These are phyloP conservation scores for Aquilaria malaccensis DNA, from an alignment of 345 rosid species.

Conservation along the genomic window DNA sequence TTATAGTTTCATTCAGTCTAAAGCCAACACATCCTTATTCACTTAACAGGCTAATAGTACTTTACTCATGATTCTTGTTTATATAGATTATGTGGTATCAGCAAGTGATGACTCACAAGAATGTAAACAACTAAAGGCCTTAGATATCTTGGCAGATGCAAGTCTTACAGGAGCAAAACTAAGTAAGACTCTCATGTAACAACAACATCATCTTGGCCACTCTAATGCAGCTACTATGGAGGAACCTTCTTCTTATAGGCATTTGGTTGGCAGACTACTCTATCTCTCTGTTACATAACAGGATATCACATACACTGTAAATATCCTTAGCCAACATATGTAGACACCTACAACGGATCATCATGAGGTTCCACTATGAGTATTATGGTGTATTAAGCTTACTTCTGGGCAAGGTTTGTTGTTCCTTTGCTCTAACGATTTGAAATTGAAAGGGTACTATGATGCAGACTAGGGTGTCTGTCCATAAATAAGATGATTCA, in stretches of 20 bases:
- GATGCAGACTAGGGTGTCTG: slow-evolving; percentile 14
- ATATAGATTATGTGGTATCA: not conserved
- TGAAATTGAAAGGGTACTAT: not conserved
- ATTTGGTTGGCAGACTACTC: not conserved
- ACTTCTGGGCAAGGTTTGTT: slow-evolving; percentile 1
- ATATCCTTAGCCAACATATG: not conserved
- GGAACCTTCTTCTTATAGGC: not conserved
- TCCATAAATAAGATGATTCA: slow-evolving; percentile 1
- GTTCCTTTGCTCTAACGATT: not conserved
- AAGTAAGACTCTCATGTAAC: not conserved
- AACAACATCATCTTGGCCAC: not conserved
- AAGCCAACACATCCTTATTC: not conserved
- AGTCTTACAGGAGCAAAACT: not conserved
- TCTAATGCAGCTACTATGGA: not conserved
- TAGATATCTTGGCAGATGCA: not conserved
- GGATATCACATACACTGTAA: not conserved
- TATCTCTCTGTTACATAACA: not conserved
- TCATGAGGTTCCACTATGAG: not conserved
- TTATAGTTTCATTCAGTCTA: not conserved
- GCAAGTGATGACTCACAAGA: not conserved
- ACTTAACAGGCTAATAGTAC: not conserved
- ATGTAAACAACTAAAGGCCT: not conserved
- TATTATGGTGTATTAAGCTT: not conserved
- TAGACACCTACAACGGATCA: not conserved
- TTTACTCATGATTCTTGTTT: not conserved